Evolutionary conservation across 2,329 filamentous ascomycete genomes (phyloP).

Genomic region (Microdochium nivale): DNA sequence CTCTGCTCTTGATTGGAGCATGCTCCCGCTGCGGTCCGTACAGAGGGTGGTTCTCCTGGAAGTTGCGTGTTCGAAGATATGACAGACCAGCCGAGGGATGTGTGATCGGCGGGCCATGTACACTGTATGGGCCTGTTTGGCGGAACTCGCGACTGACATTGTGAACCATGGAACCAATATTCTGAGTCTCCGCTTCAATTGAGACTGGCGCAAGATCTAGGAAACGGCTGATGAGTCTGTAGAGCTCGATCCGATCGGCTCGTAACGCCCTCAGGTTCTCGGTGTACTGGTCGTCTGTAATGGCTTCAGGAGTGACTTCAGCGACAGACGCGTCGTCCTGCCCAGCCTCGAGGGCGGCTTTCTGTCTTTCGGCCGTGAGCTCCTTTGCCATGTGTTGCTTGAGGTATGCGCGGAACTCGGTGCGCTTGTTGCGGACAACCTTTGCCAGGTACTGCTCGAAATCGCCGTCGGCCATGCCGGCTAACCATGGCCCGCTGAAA

Average conservation of each 20-base stretch:
- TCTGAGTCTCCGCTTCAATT: conserved; percentile 16
- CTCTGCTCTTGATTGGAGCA: conserved; percentile 38
- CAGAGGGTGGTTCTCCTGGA: conserved; percentile 50
- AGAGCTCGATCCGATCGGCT: conserved; percentile 39
- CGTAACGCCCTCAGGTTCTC: conserved; percentile 46
- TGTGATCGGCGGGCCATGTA: conserved; percentile 46
- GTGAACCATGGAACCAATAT: conserved; percentile 13
- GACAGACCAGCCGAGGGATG: conserved; percentile 56
- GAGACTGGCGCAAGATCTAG: conserved; percentile 50
- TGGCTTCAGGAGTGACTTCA: conserved; percentile 21
- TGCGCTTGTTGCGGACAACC: conserved; percentile 41
- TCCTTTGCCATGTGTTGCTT: conserved; percentile 37
- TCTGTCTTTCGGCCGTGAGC: conserved; percentile 21
- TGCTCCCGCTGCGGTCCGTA: conserved; percentile 49
- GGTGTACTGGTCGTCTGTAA: conserved; percentile 42
- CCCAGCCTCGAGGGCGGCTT: conserved; percentile 25
- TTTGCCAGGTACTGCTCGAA: conserved; percentile 48
- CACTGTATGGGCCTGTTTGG: conserved; percentile 35
- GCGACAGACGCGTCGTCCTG: conserved; percentile 22
- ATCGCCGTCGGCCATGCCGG: conserved; percentile 50
- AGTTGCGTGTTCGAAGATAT: conserved; percentile 47
- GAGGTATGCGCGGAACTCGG: conserved; percentile 46
- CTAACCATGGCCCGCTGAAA: conserved; percentile 58
- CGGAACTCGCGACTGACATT: conserved; percentile 14
- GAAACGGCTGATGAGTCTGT: conserved; percentile 48